Evolutionary conservation across 2,329 filamentous ascomycete genomes (phyloP).

Genomic region (Stagonosporopsis cucurbitacearum): DNA sequence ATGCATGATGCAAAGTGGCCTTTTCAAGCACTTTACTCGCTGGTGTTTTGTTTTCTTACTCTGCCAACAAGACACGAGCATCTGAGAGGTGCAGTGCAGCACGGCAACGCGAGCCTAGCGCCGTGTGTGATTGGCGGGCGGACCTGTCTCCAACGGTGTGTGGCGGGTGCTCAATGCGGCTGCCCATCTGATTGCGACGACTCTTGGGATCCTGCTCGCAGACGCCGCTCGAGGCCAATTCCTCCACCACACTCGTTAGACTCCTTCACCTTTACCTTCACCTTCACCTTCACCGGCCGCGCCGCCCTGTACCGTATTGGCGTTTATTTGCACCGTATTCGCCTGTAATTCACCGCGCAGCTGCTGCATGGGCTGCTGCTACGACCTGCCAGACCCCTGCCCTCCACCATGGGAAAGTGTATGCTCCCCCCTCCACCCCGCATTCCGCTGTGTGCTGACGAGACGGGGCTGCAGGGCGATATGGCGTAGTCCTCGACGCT

Average conservation of each 20-base stretch:
- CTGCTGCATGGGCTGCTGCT: slow-evolving; percentile 37
- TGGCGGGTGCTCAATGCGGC: slow-evolving; percentile 11
- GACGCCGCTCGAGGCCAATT: background rate
- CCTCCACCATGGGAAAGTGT: slow-evolving; percentile 52
- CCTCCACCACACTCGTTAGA: slow-evolving; percentile 14
- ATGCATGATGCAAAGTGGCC: slow-evolving; percentile 5
- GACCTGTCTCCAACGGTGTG: slow-evolving; percentile 7
- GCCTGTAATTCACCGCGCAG: slow-evolving; percentile 8
- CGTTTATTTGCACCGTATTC: background rate
- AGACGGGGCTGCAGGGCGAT: slow-evolving; percentile 61
- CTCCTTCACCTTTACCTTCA: background rate
- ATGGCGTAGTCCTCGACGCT: slow-evolving; percentile 95
- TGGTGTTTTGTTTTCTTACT: background rate
- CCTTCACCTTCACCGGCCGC: slow-evolving; percentile 6
- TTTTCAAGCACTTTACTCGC: background rate
- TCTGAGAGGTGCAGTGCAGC: slow-evolving; percentile 9
- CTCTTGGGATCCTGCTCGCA: background rate
- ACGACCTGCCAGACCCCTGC: slow-evolving; percentile 27
- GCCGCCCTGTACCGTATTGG: slow-evolving; percentile 5
- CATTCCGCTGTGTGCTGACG: slow-evolving; percentile 30
- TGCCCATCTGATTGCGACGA: slow-evolving; percentile 5
- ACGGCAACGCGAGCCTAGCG: slow-evolving; percentile 9
- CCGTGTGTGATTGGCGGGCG: background rate
- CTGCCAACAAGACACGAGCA: background rate
- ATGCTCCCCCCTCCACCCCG: slow-evolving; percentile 29